These are phyloP conservation scores for Stenogyne calaminthoides DNA, from an alignment of 305 asterid genomes.

Conservation along the genomic window DNA sequence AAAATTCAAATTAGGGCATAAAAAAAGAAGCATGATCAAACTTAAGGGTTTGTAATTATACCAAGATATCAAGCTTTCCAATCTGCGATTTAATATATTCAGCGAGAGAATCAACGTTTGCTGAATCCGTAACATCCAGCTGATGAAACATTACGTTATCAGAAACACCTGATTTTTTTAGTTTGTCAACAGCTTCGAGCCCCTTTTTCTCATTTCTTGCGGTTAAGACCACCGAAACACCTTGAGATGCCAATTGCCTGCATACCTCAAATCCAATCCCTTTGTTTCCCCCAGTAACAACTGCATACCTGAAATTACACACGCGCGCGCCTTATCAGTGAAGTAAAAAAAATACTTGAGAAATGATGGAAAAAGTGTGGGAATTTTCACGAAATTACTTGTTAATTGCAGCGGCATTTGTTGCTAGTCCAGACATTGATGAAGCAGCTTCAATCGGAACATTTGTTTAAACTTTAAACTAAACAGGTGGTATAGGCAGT, in stretches of 20 bases:
- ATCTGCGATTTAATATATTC: conserved; percentile 38
- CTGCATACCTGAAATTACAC: conserved; percentile 44
- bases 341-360: neutral
- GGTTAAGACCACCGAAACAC: conserved; percentile 48
- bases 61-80: conserved; percentile 73
- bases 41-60: conserved; percentile 10
- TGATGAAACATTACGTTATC: conserved; percentile 45
- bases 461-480: neutral
- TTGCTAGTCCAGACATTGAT: conserved; percentile 27
- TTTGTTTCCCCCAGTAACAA: conserved; percentile 60
- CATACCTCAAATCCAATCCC: conserved; percentile 62
- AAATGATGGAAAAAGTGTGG: neutral
- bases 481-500: neutral
- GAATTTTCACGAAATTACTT: conserved; percentile 11
- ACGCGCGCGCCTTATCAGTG: neutral
- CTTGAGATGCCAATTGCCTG: conserved; percentile 46
- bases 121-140: conserved; percentile 53
- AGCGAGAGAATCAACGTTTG: conserved; percentile 45
- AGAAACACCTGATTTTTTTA: conserved; percentile 34
- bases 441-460: conserved; percentile 8
- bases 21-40: neutral
- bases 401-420: conserved; percentile 6
- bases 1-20: neutral
- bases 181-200: conserved; percentile 40
- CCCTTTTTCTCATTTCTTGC: conserved; percentile 54